Percentiles rank a stretch among this genome's conserved stretches.
Conservation (phyloP, 768 basidiomycete genomes). For the Collybiopsis confluens region DNA sequence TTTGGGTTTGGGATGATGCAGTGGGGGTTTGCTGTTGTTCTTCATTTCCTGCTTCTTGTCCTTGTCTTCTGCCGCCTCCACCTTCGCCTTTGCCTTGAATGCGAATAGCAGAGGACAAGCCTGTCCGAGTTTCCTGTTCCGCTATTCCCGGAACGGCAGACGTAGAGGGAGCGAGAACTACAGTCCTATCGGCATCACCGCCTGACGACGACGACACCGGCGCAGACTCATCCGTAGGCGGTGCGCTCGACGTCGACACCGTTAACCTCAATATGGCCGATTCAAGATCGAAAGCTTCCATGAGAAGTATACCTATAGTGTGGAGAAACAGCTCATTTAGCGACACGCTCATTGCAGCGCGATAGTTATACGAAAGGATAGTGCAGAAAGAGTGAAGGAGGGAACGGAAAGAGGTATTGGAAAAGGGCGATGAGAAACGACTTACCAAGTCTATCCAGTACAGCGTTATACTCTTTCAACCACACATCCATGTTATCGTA, state of each 20-base stretch:
- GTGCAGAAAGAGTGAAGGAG: background rate
- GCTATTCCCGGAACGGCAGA: too few relatives aligned
- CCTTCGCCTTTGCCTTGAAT: too few relatives aligned
- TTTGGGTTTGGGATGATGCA: conserved; percentile 10
- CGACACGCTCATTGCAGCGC: background rate
- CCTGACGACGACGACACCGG: too few relatives aligned
- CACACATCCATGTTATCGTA: conserved; percentile 32
- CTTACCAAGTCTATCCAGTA: conserved; percentile 40
- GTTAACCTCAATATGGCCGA: conserved; percentile 6
- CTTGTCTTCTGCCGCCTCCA: background rate
- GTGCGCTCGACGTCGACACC: background rate
- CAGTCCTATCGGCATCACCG: too few relatives aligned
- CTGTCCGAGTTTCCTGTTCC: too few relatives aligned
- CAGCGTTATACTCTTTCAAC: conserved; percentile 35
- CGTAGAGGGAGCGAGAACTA: too few relatives aligned
- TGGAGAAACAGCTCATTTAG: too few relatives aligned
- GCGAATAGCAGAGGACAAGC: too few relatives aligned
- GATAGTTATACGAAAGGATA: conserved; percentile 17
- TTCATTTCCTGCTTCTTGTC: too few relatives aligned
- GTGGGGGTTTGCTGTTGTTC: conserved; percentile 9
- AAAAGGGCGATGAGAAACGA: background rate
- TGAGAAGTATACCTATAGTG: background rate
- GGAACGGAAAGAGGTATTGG: background rate
- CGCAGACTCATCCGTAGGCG: background rate
- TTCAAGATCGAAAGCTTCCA: conserved; percentile 8